Evolutionary conservation across 371 early-diverging fungal genomes (phyloP).

Genomic region (Mortierella sp.): DNA sequence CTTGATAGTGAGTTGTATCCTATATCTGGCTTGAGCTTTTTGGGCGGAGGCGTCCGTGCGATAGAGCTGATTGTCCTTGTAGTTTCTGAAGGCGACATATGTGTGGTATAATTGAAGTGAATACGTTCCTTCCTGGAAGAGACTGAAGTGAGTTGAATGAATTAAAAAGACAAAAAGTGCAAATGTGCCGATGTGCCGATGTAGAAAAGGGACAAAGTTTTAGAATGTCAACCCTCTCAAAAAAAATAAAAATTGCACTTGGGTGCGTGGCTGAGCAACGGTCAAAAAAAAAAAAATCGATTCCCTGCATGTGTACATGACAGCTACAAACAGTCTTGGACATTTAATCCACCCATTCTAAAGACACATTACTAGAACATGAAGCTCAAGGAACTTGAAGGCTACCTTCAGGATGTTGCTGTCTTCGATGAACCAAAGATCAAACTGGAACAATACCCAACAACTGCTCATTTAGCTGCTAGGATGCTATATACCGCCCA

Average conservation of each 20-base stretch:
- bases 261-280: constrained; percentile 33
- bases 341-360: not conserved
- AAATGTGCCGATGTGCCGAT: too few species aligned
- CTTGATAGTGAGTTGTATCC: not conserved
- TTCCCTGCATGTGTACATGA: too few species aligned
- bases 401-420: constrained; percentile 77
- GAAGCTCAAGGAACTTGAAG: constrained; percentile 85
- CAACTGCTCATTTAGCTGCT: constrained; percentile 87
- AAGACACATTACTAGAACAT: constrained; percentile 46
- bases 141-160: not conserved
- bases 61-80: not conserved
- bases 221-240: not conserved
- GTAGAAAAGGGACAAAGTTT: not conserved
- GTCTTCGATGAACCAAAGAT: constrained; percentile 85
- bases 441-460: constrained; percentile 89
- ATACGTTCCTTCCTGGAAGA: not conserved
- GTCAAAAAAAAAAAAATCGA: not conserved
- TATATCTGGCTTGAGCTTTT: constrained; percentile 36
- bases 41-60: constrained; percentile 26
- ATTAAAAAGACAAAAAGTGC: not conserved
- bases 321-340: too few species aligned
- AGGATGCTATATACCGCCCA: constrained; percentile 88
- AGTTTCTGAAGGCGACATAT: constrained; percentile 11
- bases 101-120: not conserved
- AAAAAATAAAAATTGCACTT: constrained; percentile 2